Conservation (phyloP, 108 stramenopile species). For the Bacterosira constricta region DNA sequence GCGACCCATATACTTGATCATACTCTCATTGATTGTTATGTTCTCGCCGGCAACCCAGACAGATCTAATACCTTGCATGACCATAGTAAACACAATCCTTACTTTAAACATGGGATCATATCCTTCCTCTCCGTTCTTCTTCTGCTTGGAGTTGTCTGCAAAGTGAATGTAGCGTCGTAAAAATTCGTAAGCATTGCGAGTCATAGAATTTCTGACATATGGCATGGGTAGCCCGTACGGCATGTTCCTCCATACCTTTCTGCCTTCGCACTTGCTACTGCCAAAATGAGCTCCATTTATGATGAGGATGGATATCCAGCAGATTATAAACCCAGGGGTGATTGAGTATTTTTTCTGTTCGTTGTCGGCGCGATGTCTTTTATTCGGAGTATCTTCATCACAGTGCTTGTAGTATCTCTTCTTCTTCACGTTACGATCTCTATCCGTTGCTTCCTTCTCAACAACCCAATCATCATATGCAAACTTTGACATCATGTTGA, state of each 20-base stretch:
- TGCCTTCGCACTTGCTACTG: background rate
- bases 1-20: slow-evolving; percentile 14
- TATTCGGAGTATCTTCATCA: background rate
- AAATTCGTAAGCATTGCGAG: background rate
- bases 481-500: no score
- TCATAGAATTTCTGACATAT: slow-evolving; percentile 6
- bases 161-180: slow-evolving; percentile 7
- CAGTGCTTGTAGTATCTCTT: background rate
- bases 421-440: background rate
- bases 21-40: slow-evolving; percentile 15
- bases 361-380: background rate
- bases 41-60: slow-evolving; percentile 8
- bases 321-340: slow-evolving; percentile 7
- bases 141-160: background rate
- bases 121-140: background rate
- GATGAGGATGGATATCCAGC: slow-evolving; percentile 5
- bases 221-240: background rate
- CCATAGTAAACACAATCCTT: background rate
- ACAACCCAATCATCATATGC: no score
- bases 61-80: background rate
- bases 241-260: background rate
- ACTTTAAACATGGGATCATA: slow-evolving; percentile 26
- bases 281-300: slow-evolving; percentile 8
- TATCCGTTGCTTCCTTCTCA: no score
- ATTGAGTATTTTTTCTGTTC: slow-evolving; percentile 1